Evolutionary conservation across 371 early-diverging fungal species (phyloP), one percentile per base, ranked within the genome.

Genomic region (Zychaea mexicana): DNA sequence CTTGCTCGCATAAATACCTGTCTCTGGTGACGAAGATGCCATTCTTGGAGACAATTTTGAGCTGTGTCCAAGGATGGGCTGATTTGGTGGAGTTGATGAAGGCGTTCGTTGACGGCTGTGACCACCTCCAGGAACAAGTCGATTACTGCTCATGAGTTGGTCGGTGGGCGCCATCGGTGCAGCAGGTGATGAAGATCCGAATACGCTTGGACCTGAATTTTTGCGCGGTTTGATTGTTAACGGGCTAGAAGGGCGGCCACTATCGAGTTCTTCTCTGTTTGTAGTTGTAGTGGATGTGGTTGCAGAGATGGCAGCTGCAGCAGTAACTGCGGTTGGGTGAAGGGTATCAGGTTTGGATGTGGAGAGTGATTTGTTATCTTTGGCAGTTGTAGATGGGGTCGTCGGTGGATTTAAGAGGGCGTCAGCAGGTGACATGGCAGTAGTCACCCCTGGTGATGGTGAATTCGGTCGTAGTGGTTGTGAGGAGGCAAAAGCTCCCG

Each of bases 41-140:
- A 67, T 46, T 10, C 66, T 31, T 0, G 78, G 78, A 2, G 71
- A 62, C 3, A 78, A 45, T 42, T 78, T 76, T 1, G 71, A 31
- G 0, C 60, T 32, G 26, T 27, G 54, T 42, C 42, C 54, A 31
- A 56, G 33, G 27, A 26, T 38, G 38, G 22, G 28, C 10, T 46
- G 42, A 15, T 33, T 26, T 5, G 61, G 56, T 13, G 42, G 42
- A 46, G 52, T 28, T 13, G 57, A 17, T 24, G 39, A 28, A 27
- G 52, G 26, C 21, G 38, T 10, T 32, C 30, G 19, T 61, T 47
- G 46, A 13, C 58, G 58, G 24, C n/a, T 30, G 3, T 52, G 54
- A 24, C 21, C n/a, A n/a, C n/a, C 33, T 2, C 62, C 62, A 57
- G 62, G 67, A 6, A 58, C 53, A 6, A 67, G 47, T 21, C 55